Evolutionary conservation across 1,139 yeast genomes (phyloP), one percentile per base, ranked within the genome.

Genomic region (Candida glucosophila): DNA sequence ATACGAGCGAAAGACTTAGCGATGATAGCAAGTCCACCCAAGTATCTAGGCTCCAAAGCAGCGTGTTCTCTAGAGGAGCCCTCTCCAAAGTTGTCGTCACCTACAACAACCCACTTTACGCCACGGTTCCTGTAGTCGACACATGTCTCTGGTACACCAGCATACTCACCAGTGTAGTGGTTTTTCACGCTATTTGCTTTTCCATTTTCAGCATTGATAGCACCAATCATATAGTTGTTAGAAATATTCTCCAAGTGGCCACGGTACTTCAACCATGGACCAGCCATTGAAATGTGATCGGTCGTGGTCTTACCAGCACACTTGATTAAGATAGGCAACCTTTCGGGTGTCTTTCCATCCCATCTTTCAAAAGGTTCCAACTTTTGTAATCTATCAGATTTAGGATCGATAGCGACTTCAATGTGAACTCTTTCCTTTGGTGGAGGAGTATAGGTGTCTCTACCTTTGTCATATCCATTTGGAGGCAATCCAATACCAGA

Each of bases 61-160:
- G 98, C 98, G 62, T 90, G 98, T 70, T 90, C 98, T 77, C 98
- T 86, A 49, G 97, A 88, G 36, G 98, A 90, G 70, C 98, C 98
- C 72, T 90, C 98, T 74, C 98, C 98, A 52, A 86, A 83, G 73
- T 90, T 90, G 67, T 90, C 96, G 59, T 86, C 98, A 68, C 97
- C 98, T 55, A 90, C 76, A 42, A 90, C 98, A 63, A 88, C 96
- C 98, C 98, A 90, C 54, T 68, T 75, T 56, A 77, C 67, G 51
- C 93, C 94, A 45, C 77, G 63, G 57, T 85, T 95, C 70, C 96
- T 83, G 88, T 86, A 90, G 56, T 76, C 82, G 57, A 73, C 79
- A 49, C 93, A 97, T 48, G 92, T 82, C 58, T 85, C 94, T 67
- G 97, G 97, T 52, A 90, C 95, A 67, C 95, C 93, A 53, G 67